These are phyloP conservation scores for Paxillus rubicundulus DNA, from an alignment of 768 basidiomycete species.

Conservation along the genomic window DNA sequence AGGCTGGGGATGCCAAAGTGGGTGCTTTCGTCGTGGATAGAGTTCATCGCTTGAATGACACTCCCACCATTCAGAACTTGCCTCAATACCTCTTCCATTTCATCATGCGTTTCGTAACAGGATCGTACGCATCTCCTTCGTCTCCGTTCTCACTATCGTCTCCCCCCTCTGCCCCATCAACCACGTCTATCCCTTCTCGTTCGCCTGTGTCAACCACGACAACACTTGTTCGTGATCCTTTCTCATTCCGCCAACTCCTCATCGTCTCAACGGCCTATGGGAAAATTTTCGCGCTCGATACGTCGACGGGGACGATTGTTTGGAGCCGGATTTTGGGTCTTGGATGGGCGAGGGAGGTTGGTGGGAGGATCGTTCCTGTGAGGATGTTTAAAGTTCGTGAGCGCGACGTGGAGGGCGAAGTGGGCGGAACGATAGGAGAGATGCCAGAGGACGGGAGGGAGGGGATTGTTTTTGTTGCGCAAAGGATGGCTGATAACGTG, in stretches of 20 bases:
- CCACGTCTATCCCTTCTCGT: constrained; percentile 19
- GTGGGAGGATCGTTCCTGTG: constrained; percentile 53
- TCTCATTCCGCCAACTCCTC: constrained; percentile 85
- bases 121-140: constrained; percentile 55
- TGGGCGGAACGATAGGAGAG: constrained; percentile 13
- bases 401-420: constrained; percentile 23
- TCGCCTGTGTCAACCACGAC: constrained; percentile 33
- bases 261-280: constrained; percentile 69
- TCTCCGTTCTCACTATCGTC: constrained; percentile 27
- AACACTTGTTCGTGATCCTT: constrained; percentile 63
- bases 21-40: not conserved
- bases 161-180: not conserved
- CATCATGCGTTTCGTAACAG: constrained; percentile 65
- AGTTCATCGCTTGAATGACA: not conserved
- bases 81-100: constrained; percentile 70
- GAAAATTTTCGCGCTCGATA: constrained; percentile 81
- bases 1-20: constrained; percentile 61
- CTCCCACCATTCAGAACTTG: constrained; percentile 48
- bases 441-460: constrained; percentile 39
- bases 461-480: constrained; percentile 65
- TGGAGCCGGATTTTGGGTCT: constrained; percentile 81
- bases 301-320: constrained; percentile 68
- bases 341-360: constrained; percentile 60
- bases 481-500: constrained; percentile 63
- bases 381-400: constrained; percentile 55